Evolutionary conservation across 2,329 filamentous ascomycete species (phyloP), one percentile per base, ranked within the genome.

Genomic region (Trichoderma pleuroti): DNA sequence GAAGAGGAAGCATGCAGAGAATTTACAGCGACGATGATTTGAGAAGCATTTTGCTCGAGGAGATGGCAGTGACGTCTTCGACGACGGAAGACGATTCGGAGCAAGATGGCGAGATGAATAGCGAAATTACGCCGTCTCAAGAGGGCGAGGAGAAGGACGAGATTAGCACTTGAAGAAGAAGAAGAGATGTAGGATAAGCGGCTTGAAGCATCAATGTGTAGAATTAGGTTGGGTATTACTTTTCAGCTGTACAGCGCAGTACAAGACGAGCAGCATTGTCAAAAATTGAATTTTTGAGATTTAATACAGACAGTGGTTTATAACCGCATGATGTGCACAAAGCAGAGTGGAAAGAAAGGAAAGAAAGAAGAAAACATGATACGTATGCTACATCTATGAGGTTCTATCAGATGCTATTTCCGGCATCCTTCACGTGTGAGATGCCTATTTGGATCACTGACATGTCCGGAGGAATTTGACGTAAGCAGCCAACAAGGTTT

Each of bases 11-110:
- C 70, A 84, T 89, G 49, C 87, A 90, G 76, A 88, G 85, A 46
- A 87, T 90, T 9, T 77, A 90, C 49, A 89, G 87, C 72, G 87
- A 89, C 73, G 88, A 90, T 66, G 87, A 90, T 72, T 75, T 90
- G 67, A 80, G 81, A 73, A 85, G 83, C 68, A 76, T 90, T 42
- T 73, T 90, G 61, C 75, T 79, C 5, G 79, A 75, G 2, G 81
- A 81, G 72, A 78, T 75, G 75, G 76, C 70, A 34, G 77, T 73
- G 28, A 76, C 75, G 18, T 76, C 66, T 24, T 81, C 78, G 36
- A 81, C 80, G 24, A 68, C 66, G 18, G 80, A 82, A 54, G 80
- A 82, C 14, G 80, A 81, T 18, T 77, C 65, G 2, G 78, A 82
- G 42, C 59, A 16, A n/a, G 77, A 77, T 75, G 63, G 72, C 73